A percentile compares a stretch with the other conserved stretches of the same genome.
Evolutionary conservation across 1,139 yeast species (phyloP).

Genomic region (Blastobotrys proliferans): DNA sequence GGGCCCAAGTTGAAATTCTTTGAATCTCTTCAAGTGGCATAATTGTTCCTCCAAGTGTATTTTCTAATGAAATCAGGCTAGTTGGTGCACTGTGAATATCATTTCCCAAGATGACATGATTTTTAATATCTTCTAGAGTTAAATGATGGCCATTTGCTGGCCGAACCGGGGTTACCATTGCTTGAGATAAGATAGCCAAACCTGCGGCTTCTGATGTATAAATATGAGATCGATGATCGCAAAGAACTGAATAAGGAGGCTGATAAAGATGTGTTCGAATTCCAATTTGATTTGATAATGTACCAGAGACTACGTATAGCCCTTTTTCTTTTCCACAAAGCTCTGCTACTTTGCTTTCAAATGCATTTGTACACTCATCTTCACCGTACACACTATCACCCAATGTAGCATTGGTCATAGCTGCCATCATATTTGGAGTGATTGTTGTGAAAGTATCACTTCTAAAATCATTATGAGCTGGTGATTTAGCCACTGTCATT

Average conservation of each 20-base stretch:
- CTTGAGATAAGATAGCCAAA: conserved; percentile 80
- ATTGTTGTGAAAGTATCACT: conserved; percentile 90
- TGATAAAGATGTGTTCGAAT: conserved; percentile 70
- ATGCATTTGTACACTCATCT: conserved; percentile 61
- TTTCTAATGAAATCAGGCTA: conserved; percentile 76
- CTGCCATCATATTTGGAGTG: conserved; percentile 66
- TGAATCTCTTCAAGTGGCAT: conserved; percentile 77
- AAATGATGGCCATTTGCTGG: conserved; percentile 72
- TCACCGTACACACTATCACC: conserved; percentile 92
- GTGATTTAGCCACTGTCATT: conserved; percentile 15
- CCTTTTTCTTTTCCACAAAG: conserved; percentile 83
- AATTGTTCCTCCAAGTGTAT: conserved; percentile 80
- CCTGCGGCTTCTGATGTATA: conserved; percentile 88
- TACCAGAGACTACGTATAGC: conserved; percentile 82
- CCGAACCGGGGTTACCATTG: conserved; percentile 81
- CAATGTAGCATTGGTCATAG: conserved; percentile 55
- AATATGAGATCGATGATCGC: conserved; percentile 85
- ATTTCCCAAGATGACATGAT: conserved; percentile 64
- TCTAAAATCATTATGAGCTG: conserved; percentile 23
- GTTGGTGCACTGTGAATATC: conserved; percentile 92
- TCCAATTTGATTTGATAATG: conserved; percentile 86
- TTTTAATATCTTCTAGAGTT: conserved; percentile 74
- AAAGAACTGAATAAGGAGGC: conserved; percentile 81
- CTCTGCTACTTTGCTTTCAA: conserved; percentile 63
- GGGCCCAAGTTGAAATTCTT: conserved; percentile 69